phyloP scores from a whole-genome alignment of 345 rosid species.

The Punica granatum region DNA sequence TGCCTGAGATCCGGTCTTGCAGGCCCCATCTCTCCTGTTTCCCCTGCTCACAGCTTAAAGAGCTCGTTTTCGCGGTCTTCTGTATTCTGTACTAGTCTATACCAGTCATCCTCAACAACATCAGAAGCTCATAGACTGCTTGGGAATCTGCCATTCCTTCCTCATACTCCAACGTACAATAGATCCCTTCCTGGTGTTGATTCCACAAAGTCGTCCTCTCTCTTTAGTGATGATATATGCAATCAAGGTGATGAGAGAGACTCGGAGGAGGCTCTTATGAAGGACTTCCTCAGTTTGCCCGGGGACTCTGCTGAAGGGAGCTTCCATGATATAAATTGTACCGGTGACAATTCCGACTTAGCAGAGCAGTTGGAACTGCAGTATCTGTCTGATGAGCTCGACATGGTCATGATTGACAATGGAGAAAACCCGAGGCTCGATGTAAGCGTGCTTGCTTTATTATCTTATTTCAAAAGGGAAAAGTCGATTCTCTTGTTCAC shows the following conservation, averaged over 20 bases:
- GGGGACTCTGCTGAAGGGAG: constrained; percentile 47
- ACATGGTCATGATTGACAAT: constrained; percentile 62
- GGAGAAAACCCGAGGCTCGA: constrained; percentile 79
- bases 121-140: constrained; percentile 50
- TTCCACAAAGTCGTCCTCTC: constrained; percentile 44
- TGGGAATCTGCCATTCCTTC: constrained; percentile 79
- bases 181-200: constrained; percentile 46
- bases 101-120: constrained; percentile 67
- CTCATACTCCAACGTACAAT: constrained; percentile 45
- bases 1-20: constrained; percentile 25
- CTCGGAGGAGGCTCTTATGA: constrained; percentile 41
- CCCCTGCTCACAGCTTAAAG: constrained; percentile 25
- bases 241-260: constrained; percentile 35
- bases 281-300: constrained; percentile 42
- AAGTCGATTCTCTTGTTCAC: not conserved
- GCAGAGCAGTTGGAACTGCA: constrained; percentile 74
- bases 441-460: constrained; percentile 33
- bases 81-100: constrained; percentile 72
- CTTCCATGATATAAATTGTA: constrained; percentile 41
- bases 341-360: constrained; percentile 30
- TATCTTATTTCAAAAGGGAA: not conserved
- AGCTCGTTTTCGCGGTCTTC: constrained; percentile 60
- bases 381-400: constrained; percentile 75
- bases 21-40: constrained; percentile 31
- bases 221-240: constrained; percentile 42